Evolutionary conservation across 2,329 filamentous ascomycete species (phyloP), one percentile per base, ranked within the genome.

Genomic region (Tympanopsis confertula): DNA sequence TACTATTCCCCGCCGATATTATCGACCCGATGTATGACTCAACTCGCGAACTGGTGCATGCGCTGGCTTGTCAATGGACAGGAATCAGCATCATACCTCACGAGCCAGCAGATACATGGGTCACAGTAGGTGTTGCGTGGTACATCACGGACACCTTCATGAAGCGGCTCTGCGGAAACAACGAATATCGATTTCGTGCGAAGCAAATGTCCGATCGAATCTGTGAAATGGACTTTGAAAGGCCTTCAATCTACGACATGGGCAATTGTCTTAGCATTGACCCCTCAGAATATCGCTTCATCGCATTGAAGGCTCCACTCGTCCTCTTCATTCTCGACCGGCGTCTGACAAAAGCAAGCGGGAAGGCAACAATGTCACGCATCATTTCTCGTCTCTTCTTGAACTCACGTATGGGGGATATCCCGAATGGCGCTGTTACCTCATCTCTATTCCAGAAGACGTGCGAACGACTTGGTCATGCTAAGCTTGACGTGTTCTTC

Each of bases 111-210:
- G 91, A 98, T 56, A 76, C 79, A 38, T 98, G 91, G 91, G 78
- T 93, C 15, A 81, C 89, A 12, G 73, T 91, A 38, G 93, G 89
- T 13, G 82, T 93, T 35, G 84, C 89, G 1, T 88, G 89, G 65
- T 98, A 86, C 63, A 94, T 98, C 72, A 87, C 89, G 1, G 89
- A 95, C 48, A 71, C 86, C 3, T 95, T 94, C 58, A 85, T 96
- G 73, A 86, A 81, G 55, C 81, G 78, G 46, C 68, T 98, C 3
- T 93, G 86, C 51, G 91, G 91, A 5, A 93, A 93, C 53, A 98
- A 98, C 53, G 86, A 94, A 50, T 91, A 94, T 54, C 74, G 87
- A 10, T 96, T 87, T 54, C 79, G 86, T 26, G 82, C 94, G 58
- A 96, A 96, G 59, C 68, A 75, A 26, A 74, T 86, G 57, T 78